A percentile compares a stretch with the other conserved stretches of the same genome.
Evolutionary conservation across 768 basidiomycete species (phyloP).

Genomic region (Rhodotorula diobovata): DNA sequence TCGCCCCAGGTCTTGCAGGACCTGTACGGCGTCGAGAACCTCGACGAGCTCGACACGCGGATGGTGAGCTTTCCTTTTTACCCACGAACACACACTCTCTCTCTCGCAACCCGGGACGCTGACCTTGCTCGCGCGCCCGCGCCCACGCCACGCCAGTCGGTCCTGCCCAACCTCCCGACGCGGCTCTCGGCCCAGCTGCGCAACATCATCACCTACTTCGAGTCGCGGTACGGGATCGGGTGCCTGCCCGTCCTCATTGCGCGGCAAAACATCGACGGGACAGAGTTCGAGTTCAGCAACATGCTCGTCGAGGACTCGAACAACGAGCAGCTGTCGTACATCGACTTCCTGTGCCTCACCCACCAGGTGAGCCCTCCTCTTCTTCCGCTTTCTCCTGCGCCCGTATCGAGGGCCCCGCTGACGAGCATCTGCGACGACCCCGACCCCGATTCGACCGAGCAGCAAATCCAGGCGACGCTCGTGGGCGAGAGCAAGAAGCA

Average conservation of each 20-base stretch:
- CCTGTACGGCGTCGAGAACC: slow-evolving; percentile 76
- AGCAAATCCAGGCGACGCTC: slow-evolving; percentile 44
- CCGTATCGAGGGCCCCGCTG: not conserved
- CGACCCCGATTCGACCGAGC: not conserved
- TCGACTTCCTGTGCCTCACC: slow-evolving; percentile 48
- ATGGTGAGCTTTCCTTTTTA: slow-evolving; percentile 57
- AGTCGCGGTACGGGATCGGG: slow-evolving; percentile 47
- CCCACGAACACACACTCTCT: not conserved
- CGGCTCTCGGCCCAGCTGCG: slow-evolving; percentile 75
- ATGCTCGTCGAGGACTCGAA: slow-evolving; percentile 97
- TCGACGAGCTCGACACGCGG: slow-evolving; percentile 62
- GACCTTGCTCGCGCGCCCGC: not conserved
- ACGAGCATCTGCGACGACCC: too few relatives aligned
- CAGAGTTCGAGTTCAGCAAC: slow-evolving; percentile 93
- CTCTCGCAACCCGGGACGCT: too few relatives aligned
- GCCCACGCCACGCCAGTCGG: slow-evolving; percentile 52
- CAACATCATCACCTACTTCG: slow-evolving; percentile 68
- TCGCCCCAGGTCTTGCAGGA: slow-evolving; percentile 78
- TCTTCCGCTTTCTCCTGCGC: not conserved
- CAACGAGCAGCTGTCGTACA: slow-evolving; percentile 57
- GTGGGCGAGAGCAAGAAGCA: slow-evolving; percentile 37
- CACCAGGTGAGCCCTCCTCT: slow-evolving; percentile 44
- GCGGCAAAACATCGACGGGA: slow-evolving; percentile 82
- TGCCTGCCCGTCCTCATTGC: slow-evolving; percentile 60
- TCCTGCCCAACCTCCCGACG: slow-evolving; percentile 67